Conservation (phyloP, 2,329 filamentous ascomycete genomes). For the Fusarium acutatum region DNA sequence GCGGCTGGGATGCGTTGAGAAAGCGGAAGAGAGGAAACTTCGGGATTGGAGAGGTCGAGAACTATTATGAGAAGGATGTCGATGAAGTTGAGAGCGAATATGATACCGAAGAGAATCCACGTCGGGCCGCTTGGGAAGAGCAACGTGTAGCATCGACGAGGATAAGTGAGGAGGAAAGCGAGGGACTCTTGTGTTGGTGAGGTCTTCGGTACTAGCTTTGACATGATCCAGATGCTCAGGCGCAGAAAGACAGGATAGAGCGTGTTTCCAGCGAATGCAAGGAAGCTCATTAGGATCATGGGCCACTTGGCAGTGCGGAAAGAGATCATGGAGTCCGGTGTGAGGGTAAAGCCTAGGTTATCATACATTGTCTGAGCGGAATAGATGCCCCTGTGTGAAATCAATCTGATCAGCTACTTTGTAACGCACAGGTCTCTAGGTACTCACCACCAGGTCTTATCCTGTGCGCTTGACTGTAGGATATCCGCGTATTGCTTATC, state of each 20-base stretch:
- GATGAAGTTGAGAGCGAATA: conserved; percentile 61
- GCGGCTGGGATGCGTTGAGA: conserved; percentile 59
- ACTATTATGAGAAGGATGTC: conserved; percentile 63
- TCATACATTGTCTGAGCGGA: conserved; percentile 59
- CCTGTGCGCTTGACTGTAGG: conserved; percentile 48
- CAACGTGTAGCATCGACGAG: conserved; percentile 68
- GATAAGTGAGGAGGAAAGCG: conserved; percentile 67
- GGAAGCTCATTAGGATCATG: conserved; percentile 56
- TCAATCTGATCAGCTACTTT: not conserved
- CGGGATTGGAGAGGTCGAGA: conserved; percentile 58
- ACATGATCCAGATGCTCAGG: conserved; percentile 64
- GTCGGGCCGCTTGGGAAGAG: conserved; percentile 68
- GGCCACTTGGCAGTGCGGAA: conserved; percentile 54
- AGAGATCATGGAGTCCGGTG: conserved; percentile 61
- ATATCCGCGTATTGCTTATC: conserved; percentile 51
- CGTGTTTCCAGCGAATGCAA: conserved; percentile 62
- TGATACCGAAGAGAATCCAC: conserved; percentile 62
- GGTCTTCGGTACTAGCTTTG: conserved; percentile 52
- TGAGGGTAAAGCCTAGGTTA: conserved; percentile 60
- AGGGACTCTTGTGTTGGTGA: conserved; percentile 54
- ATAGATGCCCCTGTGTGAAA: conserved; percentile 53
- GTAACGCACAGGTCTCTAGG: fast-evolving
- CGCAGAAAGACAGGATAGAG: conserved; percentile 67
- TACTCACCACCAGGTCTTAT: conserved; percentile 58
- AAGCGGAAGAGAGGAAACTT: conserved; percentile 51